These are phyloP conservation scores for Kokia cookei DNA, from an alignment of 441 rosid genomes.

Conservation along the genomic window DNA sequence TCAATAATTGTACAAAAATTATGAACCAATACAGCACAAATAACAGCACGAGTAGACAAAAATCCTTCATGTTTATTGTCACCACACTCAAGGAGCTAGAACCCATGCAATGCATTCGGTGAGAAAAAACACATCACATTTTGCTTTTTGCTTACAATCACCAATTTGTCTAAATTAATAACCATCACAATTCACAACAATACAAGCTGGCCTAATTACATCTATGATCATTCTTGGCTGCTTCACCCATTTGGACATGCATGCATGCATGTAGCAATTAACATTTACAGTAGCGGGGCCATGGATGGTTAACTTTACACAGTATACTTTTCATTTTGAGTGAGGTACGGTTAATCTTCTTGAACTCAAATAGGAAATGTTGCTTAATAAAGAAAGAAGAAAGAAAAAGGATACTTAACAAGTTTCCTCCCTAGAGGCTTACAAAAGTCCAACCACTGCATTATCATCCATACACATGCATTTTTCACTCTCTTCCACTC, in stretches of 20 bases:
- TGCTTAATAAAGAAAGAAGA: not conserved
- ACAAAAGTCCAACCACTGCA: conserved; percentile 21
- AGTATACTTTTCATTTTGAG: not conserved
- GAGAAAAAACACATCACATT: not conserved
- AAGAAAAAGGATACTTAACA: not conserved
- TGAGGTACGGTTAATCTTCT: not conserved
- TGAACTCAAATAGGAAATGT: not conserved
- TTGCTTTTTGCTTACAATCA: not conserved
- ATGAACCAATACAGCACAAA: not conserved
- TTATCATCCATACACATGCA: conserved; percentile 12
- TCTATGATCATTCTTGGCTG: not conserved
- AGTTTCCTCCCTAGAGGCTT: conserved; percentile 5
- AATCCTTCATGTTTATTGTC: not conserved
- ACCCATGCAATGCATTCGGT: conserved; percentile 1
- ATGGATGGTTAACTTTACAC: not conserved
- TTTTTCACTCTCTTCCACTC: conserved; percentile 35
- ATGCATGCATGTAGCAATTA: too few species aligned
- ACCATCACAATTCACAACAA: not conserved
- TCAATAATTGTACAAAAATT: not conserved
- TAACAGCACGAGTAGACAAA: not conserved
- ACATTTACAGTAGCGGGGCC: not conserved
- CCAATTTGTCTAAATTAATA: not conserved
- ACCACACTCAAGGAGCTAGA: not conserved
- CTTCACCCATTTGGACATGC: not conserved
- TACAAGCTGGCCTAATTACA: not conserved